phyloP scores from a whole-genome alignment of 2,329 filamentous ascomycete species.

The Grosmannia clavigera region DNA sequence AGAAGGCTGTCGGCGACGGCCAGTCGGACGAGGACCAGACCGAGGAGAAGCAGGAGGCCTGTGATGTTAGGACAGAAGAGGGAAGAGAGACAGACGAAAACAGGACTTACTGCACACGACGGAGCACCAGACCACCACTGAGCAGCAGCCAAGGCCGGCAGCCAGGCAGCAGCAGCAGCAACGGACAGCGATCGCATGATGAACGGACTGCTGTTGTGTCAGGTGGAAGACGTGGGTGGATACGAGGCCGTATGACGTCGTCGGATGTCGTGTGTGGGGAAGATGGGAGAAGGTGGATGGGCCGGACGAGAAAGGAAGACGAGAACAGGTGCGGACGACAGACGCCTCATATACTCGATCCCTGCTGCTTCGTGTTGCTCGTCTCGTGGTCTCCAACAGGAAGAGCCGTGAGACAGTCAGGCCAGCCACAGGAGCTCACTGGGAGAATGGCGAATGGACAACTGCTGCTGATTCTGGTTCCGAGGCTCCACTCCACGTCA shows the following conservation, averaged over 20 bases:
- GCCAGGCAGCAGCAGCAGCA: constrained; percentile 4
- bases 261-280: not conserved
- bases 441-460: no score
- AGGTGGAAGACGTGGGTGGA: not conserved
- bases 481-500: not conserved
- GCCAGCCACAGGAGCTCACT: not conserved
- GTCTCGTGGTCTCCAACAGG: not conserved
- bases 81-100: constrained; percentile 3
- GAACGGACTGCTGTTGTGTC: not conserved
- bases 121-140: constrained; percentile 3
- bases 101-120: constrained; percentile 1
- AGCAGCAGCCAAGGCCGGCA: not conserved
- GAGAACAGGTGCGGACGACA: not conserved
- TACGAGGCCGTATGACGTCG: not conserved
- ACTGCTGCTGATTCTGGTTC: not conserved
- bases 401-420: not conserved
- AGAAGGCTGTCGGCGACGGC: constrained; percentile 21
- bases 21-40: constrained; percentile 21
- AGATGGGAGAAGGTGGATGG: not conserved
- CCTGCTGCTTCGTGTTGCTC: not conserved
- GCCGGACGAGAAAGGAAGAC: not conserved
- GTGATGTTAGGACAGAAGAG: not conserved
- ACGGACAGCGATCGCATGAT: not conserved
- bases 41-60: constrained; percentile 31
- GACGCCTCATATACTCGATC: not conserved